Conservation (phyloP, 495 filamentous ascomycete species). For the Aspergillus cavernicola region DNA sequence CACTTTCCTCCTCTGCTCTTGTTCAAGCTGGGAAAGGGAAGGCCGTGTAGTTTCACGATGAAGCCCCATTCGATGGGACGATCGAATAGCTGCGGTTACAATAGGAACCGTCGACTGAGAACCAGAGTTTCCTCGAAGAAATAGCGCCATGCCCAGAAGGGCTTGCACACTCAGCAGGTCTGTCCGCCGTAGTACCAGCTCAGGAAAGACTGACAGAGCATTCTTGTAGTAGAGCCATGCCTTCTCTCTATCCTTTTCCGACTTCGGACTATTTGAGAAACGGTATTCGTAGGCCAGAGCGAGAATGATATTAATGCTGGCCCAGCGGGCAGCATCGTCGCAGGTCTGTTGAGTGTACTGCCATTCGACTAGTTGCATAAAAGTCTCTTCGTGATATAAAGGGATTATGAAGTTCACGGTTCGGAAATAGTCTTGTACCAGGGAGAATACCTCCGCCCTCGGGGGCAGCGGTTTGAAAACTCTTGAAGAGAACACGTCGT, state of each 20-base stretch:
- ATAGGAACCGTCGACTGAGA: constrained; percentile 87
- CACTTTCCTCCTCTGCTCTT: constrained; percentile 89
- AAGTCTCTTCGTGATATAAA: constrained; percentile 89
- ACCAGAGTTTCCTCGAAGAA: constrained; percentile 91
- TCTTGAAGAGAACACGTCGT: constrained; percentile 77
- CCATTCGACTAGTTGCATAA: constrained; percentile 90
- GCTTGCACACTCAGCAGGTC: constrained; percentile 93
- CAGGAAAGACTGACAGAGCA: constrained; percentile 83
- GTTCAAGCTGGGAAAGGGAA: constrained; percentile 74
- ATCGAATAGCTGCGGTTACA: constrained; percentile 83
- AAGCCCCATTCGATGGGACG: constrained; percentile 90
- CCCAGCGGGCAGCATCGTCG: constrained; percentile 94
- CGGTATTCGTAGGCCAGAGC: constrained; percentile 86
- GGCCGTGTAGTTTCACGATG: constrained; percentile 85
- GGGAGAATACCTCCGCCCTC: constrained; percentile 71
- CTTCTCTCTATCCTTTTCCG: constrained; percentile 82
- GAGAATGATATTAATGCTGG: constrained; percentile 86
- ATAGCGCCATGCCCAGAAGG: constrained; percentile 88
- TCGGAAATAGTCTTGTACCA: constrained; percentile 87
- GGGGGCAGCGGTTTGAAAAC: constrained; percentile 76
- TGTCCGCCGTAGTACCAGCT: constrained; percentile 88
- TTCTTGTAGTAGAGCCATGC: constrained; percentile 95
- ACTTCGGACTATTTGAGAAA: constrained; percentile 81
- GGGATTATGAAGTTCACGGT: constrained; percentile 98
- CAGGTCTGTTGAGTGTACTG: constrained; percentile 91